phyloP scores from a whole-genome alignment of 2,329 filamentous ascomycete species.

The Pseudogymnoascus sp. region DNA sequence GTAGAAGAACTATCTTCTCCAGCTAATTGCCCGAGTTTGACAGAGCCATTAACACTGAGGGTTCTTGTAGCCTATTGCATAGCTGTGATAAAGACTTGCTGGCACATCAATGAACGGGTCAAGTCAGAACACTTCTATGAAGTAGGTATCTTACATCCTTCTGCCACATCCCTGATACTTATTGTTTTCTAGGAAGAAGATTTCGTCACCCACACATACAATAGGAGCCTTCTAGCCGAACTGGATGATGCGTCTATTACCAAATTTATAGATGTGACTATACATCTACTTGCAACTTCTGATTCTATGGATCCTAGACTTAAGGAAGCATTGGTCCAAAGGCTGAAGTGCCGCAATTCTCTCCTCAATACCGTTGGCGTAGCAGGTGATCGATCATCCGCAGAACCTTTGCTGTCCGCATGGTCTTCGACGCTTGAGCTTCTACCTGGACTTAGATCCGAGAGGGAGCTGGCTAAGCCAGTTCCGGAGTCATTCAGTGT shows the following conservation, averaged over 20 bases:
- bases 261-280: conserved; percentile 29
- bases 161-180: conserved; percentile 7
- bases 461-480: conserved; percentile 52
- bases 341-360: conserved; percentile 58
- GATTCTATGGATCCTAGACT: conserved; percentile 27
- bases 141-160: conserved; percentile 37
- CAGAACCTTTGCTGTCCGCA: conserved; percentile 32
- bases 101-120: conserved; percentile 68
- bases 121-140: conserved; percentile 85
- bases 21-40: conserved; percentile 16
- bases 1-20: conserved; percentile 43
- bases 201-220: conserved; percentile 87
- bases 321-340: conserved; percentile 49
- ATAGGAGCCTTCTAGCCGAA: conserved; percentile 63
- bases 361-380: conserved; percentile 48
- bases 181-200: conserved; percentile 69
- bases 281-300: conserved; percentile 17
- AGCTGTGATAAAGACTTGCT: conserved; percentile 73
- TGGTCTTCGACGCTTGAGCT: conserved; percentile 33
- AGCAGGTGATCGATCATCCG: conserved; percentile 41
- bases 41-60: conserved; percentile 44
- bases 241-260: conserved; percentile 41
- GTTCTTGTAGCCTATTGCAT: conserved; percentile 81
- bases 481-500: conserved; percentile 77
- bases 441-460: conserved; percentile 49